Evolutionary conservation across 176 grass and related monocot genomes (phyloP).

Genomic region (Aegilops tauschii): DNA sequence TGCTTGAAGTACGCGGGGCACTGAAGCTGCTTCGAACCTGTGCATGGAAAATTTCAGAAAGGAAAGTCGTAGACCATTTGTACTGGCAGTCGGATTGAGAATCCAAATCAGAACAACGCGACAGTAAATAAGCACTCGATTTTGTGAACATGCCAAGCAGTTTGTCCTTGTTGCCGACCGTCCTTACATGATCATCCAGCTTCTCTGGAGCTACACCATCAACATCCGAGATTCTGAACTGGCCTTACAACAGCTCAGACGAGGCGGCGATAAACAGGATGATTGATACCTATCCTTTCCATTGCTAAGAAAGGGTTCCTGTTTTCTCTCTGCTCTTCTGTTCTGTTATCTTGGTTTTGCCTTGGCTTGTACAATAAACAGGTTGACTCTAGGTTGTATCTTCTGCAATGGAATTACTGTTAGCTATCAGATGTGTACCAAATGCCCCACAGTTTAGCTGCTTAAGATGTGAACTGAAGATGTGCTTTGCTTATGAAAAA

Average conservation of each 20-base stretch:
- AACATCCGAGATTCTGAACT: neutral
- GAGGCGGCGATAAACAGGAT: neutral
- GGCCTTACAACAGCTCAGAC: neutral
- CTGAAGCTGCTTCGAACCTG: neutral
- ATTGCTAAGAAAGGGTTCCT: neutral
- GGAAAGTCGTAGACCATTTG: neutral
- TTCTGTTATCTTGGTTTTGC: neutral
- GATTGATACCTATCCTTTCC: neutral
- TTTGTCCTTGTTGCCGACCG: too few relatives aligned
- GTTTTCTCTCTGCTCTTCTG: neutral
- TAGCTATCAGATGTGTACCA: neutral
- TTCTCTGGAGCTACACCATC: neutral
- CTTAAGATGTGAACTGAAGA: too few relatives aligned
- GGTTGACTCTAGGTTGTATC: neutral
- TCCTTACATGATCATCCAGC: neutral
- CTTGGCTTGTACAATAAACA: neutral
- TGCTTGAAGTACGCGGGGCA: neutral
- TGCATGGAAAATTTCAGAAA: neutral
- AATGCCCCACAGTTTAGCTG: neutral
- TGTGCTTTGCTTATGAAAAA: too few relatives aligned
- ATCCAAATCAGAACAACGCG: neutral
- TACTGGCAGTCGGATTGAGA: neutral
- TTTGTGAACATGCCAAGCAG: neutral
- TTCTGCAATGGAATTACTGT: neutral
- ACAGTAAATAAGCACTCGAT: neutral